phyloP scores from a whole-genome alignment of 331 rosid species.

The Quercus tomentella region DNA sequence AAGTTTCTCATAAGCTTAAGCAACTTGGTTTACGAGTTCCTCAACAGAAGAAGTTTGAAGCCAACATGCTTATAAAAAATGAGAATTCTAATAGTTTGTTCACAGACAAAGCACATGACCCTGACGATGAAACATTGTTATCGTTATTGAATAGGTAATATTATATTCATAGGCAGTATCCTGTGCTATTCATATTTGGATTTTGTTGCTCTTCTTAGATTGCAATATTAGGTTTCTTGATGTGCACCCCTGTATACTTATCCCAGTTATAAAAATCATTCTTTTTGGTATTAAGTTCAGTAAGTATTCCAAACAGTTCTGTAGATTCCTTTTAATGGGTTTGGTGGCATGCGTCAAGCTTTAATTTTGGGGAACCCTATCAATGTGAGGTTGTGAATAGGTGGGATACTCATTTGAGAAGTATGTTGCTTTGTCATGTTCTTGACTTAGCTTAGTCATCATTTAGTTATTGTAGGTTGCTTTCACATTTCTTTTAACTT shows the following conservation, averaged over 20 bases:
- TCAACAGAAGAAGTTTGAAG: constrained; percentile 38
- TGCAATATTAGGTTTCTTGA: background rate
- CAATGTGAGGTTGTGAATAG: too few species aligned
- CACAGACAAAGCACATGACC: constrained; percentile 31
- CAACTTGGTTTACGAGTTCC: constrained; percentile 71
- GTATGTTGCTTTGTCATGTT: too few species aligned
- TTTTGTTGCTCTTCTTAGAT: background rate
- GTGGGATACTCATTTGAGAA: too few species aligned
- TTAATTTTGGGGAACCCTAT: too few species aligned
- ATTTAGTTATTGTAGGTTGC: too few species aligned
- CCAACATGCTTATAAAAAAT: constrained; percentile 24
- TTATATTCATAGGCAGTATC: background rate
- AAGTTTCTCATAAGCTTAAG: constrained; percentile 80
- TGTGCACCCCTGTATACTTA: background rate
- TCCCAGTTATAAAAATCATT: background rate
- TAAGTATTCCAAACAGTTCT: too few species aligned
- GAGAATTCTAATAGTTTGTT: constrained; percentile 31
- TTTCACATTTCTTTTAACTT: too few species aligned
- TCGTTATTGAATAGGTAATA: constrained; percentile 63
- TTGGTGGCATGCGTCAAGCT: too few species aligned
- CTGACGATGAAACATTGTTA: constrained; percentile 68
- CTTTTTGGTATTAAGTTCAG: background rate
- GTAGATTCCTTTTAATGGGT: too few species aligned
- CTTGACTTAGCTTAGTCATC: too few species aligned
- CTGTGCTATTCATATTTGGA: background rate